Base-by-base conservation (phyloP, 352 stramenopile genomes). In the Pythium sp. region DNA sequence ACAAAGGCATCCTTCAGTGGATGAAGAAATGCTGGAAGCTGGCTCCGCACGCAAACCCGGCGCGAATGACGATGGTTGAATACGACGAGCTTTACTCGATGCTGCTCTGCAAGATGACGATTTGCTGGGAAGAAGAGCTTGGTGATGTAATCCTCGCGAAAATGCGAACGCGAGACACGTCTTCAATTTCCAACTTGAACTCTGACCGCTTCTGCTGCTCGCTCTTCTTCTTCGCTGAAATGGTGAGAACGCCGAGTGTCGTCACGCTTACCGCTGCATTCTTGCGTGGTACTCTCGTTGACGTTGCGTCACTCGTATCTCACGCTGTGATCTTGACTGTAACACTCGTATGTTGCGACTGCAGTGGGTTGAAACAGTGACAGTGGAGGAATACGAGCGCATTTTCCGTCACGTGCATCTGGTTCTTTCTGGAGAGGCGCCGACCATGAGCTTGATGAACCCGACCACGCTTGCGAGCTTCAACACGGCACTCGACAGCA, bases 111-210 rank as follows among this genome's bases (percentile, higher is more conserved):
- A 76, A 86, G 51, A 84, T 86, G 81, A 86, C 78, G 11, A 77
- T 87, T 43, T 90, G 76, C 72, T 87, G 77, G 77, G 81, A 87
- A 20, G 73, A 89, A 38, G 79, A 87, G 53, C 73, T 81, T 5
- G 80, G 77, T 46, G 72, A 84, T 58, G 63, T 68, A 30, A 66
- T 86, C 9, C 47, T 86, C 43, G 28, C 18, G 47, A 89, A 87
- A 59, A 81, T 89, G 75, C 84, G 81, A 73, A 64, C 65, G 30
- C 78, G 76, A 9, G 78, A 87, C 54, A 73, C 73, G 28, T 73
- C 61, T 12, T 71, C 62, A 26, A 76, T 83, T 59, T 1, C 43
- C 15, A 60, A 73, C 6, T 67, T 90, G 36, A 75, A 86, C 70
- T 77, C 82, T 20, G 70, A 86, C 12, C 77, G 81, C 32, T 91